Evolutionary conservation across 805 yeast species (phyloP), one percentile per base, ranked within the genome.

Genomic region (Kluyveromyces nonfermentans): DNA sequence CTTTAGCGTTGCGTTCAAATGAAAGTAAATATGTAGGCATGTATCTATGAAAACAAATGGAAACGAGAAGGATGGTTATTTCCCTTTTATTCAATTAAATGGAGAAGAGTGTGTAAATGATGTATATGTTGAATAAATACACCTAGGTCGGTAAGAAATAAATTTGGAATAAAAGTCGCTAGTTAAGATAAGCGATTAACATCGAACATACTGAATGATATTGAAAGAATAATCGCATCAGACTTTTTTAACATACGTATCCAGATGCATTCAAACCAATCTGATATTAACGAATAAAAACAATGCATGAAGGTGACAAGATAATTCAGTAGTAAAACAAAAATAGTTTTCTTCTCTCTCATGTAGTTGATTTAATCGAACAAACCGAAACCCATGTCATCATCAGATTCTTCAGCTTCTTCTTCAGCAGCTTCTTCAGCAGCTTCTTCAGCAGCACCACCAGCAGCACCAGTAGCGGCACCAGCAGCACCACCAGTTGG

Each of bases 401-500:
- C 85, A 51, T 64, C 68, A 55, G 77, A 77, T 66, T 77, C 83
- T 69, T 74, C 79, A 59, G 64, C 81, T 59, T 72, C 89, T 62
- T 75, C 87, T 62, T 72, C 81, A 56, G 68, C 85, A 59, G 71
- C 93, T 49, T 68, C 93, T 49, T 70, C 95, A 47, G 71, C 93
- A 54, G 73, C 87, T 56, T 75, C 84, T 55, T 77, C 81, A 54
- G 71, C 85, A 63, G 76, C 82, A 62, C 82, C 81, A 61, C 82
- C 78, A 57, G 84, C 81, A 64, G 77, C 78, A 64, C 75, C 77
- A 65, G 78, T 74, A 60, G 83, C 71, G 59, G 93, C 73, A 64
- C 87, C 78, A 71, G 93, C 95, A 70, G 96, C 93, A 75, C 95
- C 97, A 71, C 96, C 97, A 65, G 96, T 63, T 73, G 97, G 97